Percentiles rank a stretch among this genome's conserved stretches.
Conservation (phyloP, 169 alveolate genomes). For the Eimeria zaria region DNA sequence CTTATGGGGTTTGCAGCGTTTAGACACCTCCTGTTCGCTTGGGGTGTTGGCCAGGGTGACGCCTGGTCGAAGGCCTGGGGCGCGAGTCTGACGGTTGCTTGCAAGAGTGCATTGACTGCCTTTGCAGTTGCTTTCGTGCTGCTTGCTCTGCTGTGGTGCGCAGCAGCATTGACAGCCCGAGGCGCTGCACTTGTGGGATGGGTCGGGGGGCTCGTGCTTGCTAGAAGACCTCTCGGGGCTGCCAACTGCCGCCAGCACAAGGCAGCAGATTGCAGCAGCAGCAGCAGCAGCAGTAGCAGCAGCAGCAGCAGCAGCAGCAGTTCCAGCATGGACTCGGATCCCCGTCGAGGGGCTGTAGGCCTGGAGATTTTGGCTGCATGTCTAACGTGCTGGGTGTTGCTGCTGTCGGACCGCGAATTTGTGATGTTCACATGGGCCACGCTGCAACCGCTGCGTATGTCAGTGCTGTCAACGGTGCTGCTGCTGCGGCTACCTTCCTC, state of each 20-base stretch:
- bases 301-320: background rate
- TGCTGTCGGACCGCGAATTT: conserved; percentile 69
- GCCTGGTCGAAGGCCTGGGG: background rate
- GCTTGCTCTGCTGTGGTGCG: conserved; percentile 28
- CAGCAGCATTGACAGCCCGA: background rate
- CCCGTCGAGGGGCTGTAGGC: conserved; percentile 27
- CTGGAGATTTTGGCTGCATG: conserved; percentile 59
- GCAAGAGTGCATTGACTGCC: conserved; percentile 30
- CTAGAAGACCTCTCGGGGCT: background rate
- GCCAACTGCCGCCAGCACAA: background rate
- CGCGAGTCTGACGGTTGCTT: conserved; percentile 6
- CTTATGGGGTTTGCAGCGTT: conserved; percentile 21
- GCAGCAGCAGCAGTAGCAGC: too few species aligned
- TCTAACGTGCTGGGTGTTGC: conserved; percentile 53
- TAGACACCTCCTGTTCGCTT: background rate
- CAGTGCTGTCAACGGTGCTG: conserved; percentile 32
- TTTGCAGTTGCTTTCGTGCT: conserved; percentile 55
- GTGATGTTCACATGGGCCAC: conserved; percentile 65
- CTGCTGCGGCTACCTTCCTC: conserved; percentile 77
- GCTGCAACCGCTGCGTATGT: conserved; percentile 68
- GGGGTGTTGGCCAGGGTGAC: background rate
- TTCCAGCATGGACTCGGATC: background rate
- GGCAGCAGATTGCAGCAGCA: background rate
- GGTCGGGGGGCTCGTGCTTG: background rate
- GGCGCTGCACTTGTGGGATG: background rate